A percentile compares a stretch with the other conserved stretches of the same genome.
phyloP scores from a whole-genome alignment of 768 basidiomycete species.

The Kwoniella sp. region DNA sequence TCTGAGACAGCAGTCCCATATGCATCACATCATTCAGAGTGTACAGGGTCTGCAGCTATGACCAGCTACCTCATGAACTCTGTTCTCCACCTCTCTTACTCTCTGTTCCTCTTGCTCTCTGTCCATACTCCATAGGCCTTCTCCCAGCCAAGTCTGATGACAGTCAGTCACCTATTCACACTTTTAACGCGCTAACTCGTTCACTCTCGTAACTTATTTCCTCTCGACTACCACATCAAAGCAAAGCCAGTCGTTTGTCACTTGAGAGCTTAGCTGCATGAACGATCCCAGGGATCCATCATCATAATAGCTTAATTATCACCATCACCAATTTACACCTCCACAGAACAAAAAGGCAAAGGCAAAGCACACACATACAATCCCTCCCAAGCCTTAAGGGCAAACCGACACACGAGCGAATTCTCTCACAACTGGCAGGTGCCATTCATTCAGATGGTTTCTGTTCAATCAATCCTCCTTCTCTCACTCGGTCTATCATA shows the following conservation, averaged over 20 bases:
- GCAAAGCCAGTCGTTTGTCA: not conserved
- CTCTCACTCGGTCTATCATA: not conserved
- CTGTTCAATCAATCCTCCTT: not conserved
- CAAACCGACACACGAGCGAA: not conserved
- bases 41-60: too few species aligned
- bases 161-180: slow-evolving; percentile 2
- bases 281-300: too few species aligned
- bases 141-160: not conserved
- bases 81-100: not conserved
- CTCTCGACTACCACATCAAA: too few species aligned
- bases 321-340: not conserved
- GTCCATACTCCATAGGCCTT: too few species aligned
- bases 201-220: not conserved
- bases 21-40: not conserved
- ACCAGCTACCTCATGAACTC: not conserved
- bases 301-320: not conserved
- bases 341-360: not conserved
- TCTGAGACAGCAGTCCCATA: not conserved
- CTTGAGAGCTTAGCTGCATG: not conserved
- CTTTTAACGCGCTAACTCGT: not conserved
- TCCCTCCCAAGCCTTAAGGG: not conserved
- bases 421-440: not conserved
- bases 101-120: not conserved
- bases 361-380: not conserved
- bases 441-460: slow-evolving; percentile 2